Percentiles rank a stretch among this genome's conserved stretches.
phyloP scores from a whole-genome alignment of 2,329 filamentous ascomycete species.

The Chaetothyriales sp. region DNA sequence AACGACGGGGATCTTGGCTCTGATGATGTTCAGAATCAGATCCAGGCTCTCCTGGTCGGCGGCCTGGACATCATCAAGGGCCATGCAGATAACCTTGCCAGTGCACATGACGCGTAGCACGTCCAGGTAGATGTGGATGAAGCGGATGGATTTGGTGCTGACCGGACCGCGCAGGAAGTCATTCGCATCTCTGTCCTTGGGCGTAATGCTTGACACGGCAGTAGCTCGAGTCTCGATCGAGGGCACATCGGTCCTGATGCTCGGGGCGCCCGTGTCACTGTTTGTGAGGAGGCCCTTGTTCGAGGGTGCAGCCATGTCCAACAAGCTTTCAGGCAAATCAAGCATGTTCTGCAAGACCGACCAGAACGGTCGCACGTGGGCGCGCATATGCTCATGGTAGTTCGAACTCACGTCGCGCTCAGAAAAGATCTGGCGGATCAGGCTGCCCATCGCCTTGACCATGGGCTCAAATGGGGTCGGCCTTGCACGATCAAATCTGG shows the following conservation, averaged over 20 bases:
- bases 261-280: slow-evolving; percentile 8
- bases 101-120: slow-evolving; percentile 66
- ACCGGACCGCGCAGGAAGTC: slow-evolving; percentile 25
- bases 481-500: slow-evolving; percentile 45
- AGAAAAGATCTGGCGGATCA: slow-evolving; percentile 50
- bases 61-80: slow-evolving; percentile 78
- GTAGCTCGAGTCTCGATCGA: slow-evolving; percentile 6
- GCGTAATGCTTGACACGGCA: background rate
- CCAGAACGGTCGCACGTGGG: slow-evolving; percentile 44
- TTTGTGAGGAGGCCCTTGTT: slow-evolving; percentile 19
- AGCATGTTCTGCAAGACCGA: slow-evolving; percentile 40
- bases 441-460: slow-evolving; percentile 42
- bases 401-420: slow-evolving; percentile 47
- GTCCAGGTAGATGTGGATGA: slow-evolving; percentile 80
- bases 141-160: slow-evolving; percentile 44
- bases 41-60: slow-evolving; percentile 79
- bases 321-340: slow-evolving; percentile 53
- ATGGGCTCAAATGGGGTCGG: slow-evolving; percentile 48
- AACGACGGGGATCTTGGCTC: slow-evolving; percentile 63
- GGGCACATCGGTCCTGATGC: slow-evolving; percentile 13
- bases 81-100: slow-evolving; percentile 77
- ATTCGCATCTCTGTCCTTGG: slow-evolving; percentile 13
- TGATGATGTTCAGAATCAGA: slow-evolving; percentile 65
- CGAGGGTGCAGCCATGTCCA: slow-evolving; percentile 24
- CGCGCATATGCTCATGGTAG: slow-evolving; percentile 44